Percentiles rank a stretch among this genome's conserved stretches.
Evolutionary conservation across 148 eudicot species (phyloP).

Genomic region (Silene uniflora): DNA sequence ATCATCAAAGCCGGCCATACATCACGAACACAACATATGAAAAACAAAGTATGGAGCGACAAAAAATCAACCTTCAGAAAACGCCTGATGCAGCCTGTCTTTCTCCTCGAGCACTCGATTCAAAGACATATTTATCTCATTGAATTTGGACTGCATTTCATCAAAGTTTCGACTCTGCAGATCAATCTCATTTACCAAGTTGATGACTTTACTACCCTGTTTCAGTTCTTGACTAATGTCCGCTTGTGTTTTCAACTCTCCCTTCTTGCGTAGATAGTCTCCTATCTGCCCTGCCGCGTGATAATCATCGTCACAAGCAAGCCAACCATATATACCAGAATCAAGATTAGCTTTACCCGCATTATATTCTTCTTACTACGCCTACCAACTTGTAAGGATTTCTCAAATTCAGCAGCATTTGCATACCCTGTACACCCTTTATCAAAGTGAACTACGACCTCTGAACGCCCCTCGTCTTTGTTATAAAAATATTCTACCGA

Average conservation of each 20-base stretch:
- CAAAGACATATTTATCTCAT: conserved; percentile 48
- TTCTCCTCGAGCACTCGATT: conserved; percentile 54
- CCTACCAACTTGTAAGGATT: conserved; percentile 47
- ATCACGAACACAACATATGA: background rate
- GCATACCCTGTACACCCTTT: conserved; percentile 58
- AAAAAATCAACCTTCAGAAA: conserved; percentile 47
- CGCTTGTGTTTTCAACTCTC: conserved; percentile 54
- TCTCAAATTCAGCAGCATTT: conserved; percentile 72
- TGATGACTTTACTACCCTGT: conserved; percentile 34
- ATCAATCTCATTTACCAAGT: conserved; percentile 54
- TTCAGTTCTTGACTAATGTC: conserved; percentile 43
- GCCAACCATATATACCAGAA: conserved; percentile 68
- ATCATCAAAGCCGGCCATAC: background rate
- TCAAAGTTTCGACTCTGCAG: conserved; percentile 40
- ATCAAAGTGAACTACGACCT: conserved; percentile 57
- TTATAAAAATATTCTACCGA: conserved; percentile 42
- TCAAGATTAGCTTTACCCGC: conserved; percentile 27
- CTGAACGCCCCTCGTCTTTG: conserved; percentile 33
- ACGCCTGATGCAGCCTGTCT: conserved; percentile 50
- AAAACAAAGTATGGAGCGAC: too few species aligned
- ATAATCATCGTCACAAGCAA: conserved; percentile 71
- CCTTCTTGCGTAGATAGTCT: conserved; percentile 48
- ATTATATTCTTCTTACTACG: conserved; percentile 66
- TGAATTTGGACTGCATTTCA: conserved; percentile 49
- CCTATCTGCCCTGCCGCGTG: conserved; percentile 48